Conservation (phyloP, 192 early-diverging fungal genomes). For the Entomortierella beljakovae region DNA sequence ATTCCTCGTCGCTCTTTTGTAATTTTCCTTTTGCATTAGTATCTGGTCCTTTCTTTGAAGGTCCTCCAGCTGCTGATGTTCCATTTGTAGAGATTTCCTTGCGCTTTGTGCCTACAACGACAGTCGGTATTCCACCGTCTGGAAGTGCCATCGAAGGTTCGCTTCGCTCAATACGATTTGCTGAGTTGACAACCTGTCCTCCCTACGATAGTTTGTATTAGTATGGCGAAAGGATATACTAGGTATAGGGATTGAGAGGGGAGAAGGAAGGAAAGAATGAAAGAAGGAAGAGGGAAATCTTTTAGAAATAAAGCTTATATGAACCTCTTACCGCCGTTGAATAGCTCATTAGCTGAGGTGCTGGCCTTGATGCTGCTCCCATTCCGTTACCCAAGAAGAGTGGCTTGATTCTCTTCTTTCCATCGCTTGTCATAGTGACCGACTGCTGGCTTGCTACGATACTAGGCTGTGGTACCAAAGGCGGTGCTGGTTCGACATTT, state of each 20-base stretch:
- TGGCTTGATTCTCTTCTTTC: conserved; percentile 88
- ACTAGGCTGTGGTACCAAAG: conserved; percentile 12
- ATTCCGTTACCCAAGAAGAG: conserved; percentile 64
- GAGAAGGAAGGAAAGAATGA: not conserved
- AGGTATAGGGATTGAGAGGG: not conserved
- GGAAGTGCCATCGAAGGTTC: conserved; percentile 50
- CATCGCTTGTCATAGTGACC: conserved; percentile 79
- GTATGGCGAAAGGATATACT: not conserved
- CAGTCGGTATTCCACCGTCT: conserved; percentile 52
- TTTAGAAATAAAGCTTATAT: not conserved
- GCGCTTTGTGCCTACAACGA: conserved; percentile 62
- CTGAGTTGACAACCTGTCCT: not conserved
- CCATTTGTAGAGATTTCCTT: conserved; percentile 41
- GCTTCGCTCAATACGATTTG: conserved; percentile 49
- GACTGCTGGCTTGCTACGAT: conserved; percentile 58
- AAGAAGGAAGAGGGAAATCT: not conserved
- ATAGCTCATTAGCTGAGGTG: not conserved
- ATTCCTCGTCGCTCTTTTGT: conserved; percentile 25
- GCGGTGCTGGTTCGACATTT: not conserved
- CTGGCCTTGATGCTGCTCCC: conserved; percentile 2
- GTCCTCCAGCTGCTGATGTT: conserved; percentile 3
- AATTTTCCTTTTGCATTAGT: conserved; percentile 20
- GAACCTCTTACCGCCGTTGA: not conserved
- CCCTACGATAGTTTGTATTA: not conserved
- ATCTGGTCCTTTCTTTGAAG: conserved; percentile 33